These are phyloP conservation scores for Friedmanniomyces simplex DNA, from an alignment of 495 filamentous ascomycete species.

Conservation along the genomic window DNA sequence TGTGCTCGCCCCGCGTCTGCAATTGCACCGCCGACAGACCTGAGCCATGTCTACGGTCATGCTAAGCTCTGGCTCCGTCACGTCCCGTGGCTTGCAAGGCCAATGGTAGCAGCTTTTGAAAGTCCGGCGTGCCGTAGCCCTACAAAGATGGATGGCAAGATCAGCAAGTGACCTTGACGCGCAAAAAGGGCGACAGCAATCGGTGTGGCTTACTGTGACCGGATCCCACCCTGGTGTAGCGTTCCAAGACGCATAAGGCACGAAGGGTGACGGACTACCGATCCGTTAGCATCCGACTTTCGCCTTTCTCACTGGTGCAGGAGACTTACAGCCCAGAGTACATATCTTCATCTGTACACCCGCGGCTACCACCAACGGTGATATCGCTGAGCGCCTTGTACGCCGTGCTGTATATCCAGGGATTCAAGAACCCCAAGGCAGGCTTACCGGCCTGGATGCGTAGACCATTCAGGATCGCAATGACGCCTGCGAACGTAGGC, in stretches of 20 bases:
- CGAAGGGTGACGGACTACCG: neutral
- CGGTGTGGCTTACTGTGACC: slow-evolving; percentile 31
- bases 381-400: slow-evolving; percentile 54
- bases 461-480: slow-evolving; percentile 60
- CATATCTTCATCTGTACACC: slow-evolving; percentile 54
- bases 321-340: slow-evolving; percentile 32
- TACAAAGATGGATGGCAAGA: too few species aligned
- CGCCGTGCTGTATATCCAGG: slow-evolving; percentile 54
- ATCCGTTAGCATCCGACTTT: neutral
- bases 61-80: neutral
- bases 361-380: slow-evolving; percentile 16
- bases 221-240: slow-evolving; percentile 51
- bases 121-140: slow-evolving; percentile 46
- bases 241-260: neutral
- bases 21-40: too few species aligned
- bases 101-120: slow-evolving; percentile 24
- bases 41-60: neutral
- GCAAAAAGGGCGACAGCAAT: too few species aligned
- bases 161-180: too few species aligned
- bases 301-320: neutral
- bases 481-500: slow-evolving; percentile 50
- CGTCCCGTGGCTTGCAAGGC: neutral
- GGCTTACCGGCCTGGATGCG: slow-evolving; percentile 43
- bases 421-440: slow-evolving; percentile 61
- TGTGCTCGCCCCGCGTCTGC: too few species aligned